phyloP scores from a whole-genome alignment of 2,329 filamentous ascomycete genomes.

The Xylariomycetidae sp. region DNA sequence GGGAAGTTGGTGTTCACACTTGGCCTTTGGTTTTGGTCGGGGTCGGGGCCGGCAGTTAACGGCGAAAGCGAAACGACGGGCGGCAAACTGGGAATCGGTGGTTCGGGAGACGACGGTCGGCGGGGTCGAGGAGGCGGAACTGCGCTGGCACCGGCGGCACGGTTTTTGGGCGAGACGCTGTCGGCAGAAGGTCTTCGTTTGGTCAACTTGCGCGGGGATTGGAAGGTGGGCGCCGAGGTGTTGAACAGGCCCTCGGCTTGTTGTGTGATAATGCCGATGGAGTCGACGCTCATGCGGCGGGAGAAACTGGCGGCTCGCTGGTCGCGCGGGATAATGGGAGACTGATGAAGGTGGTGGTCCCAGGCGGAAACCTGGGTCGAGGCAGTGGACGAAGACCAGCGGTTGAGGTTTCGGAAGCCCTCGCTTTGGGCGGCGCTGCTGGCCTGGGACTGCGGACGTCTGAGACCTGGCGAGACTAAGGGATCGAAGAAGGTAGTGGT shows the following conservation, averaged over 20 bases:
- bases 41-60: constrained; percentile 25
- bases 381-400: constrained; percentile 47
- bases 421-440: constrained; percentile 30
- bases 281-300: constrained; percentile 40
- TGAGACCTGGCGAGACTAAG: constrained; percentile 7
- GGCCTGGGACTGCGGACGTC: constrained; percentile 15
- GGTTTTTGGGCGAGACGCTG: constrained; percentile 15
- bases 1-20: constrained; percentile 10
- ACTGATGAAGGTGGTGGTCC: constrained; percentile 15
- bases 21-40: too few species aligned
- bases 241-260: constrained; percentile 4
- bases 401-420: constrained; percentile 42
- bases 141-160: constrained; percentile 2
- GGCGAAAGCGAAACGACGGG: constrained; percentile 36
- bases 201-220: constrained; percentile 21
- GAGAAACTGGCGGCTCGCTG: constrained; percentile 26
- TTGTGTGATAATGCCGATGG: constrained; percentile 26
- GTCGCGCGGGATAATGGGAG: constrained; percentile 19
- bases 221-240: constrained; percentile 6
- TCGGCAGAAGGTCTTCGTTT: constrained; percentile 25
- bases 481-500: constrained; percentile 14
- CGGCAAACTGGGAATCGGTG: constrained; percentile 30
- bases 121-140: constrained; percentile 1
- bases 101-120: constrained; percentile 21
- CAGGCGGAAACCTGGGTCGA: constrained; percentile 39